A percentile compares a stretch with the other conserved stretches of the same genome.
These are phyloP conservation scores for Colletotrichum lentis DNA, from an alignment of 2,329 filamentous ascomycete genomes.

Conservation along the genomic window DNA sequence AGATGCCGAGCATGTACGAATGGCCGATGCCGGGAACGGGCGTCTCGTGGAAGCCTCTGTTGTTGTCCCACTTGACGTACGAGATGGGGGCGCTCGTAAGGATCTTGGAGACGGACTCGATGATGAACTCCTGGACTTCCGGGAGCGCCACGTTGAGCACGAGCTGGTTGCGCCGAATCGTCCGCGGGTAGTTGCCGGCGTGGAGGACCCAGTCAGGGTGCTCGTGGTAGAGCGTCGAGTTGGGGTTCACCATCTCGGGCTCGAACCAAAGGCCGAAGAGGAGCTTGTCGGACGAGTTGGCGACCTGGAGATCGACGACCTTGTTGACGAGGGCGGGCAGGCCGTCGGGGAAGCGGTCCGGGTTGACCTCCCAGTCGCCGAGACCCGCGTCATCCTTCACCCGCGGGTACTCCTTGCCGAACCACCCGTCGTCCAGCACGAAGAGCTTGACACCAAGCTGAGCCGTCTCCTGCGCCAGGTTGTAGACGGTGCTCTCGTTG, in stretches of 20 bases:
- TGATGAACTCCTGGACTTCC: conserved; percentile 71
- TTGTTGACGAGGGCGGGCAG: conserved; percentile 59
- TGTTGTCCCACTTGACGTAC: conserved; percentile 76
- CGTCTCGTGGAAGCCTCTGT: conserved; percentile 69
- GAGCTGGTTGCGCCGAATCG: conserved; percentile 64
- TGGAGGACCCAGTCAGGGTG: conserved; percentile 72
- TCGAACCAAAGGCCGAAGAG: conserved; percentile 73
- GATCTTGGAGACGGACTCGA: conserved; percentile 61
- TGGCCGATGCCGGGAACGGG: conserved; percentile 63
- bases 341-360: conserved; percentile 65
- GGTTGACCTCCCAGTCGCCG: conserved; percentile 70
- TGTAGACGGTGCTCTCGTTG: conserved; percentile 63
- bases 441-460: conserved; percentile 69
- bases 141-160: conserved; percentile 68
- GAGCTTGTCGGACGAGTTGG: conserved; percentile 57
- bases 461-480: conserved; percentile 64
- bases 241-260: conserved; percentile 72
- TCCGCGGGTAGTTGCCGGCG: conserved; percentile 64
- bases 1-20: conserved; percentile 69
- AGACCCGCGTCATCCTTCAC: conserved; percentile 65
- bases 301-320: conserved; percentile 58
- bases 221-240: conserved; percentile 66
- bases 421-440: conserved; percentile 74
- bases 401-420: conserved; percentile 69
- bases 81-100: conserved; percentile 62